Evolutionary conservation across 148 eudicot species (phyloP), one percentile per base, ranked within the genome.

Genomic region (Polygonum maritimum): DNA sequence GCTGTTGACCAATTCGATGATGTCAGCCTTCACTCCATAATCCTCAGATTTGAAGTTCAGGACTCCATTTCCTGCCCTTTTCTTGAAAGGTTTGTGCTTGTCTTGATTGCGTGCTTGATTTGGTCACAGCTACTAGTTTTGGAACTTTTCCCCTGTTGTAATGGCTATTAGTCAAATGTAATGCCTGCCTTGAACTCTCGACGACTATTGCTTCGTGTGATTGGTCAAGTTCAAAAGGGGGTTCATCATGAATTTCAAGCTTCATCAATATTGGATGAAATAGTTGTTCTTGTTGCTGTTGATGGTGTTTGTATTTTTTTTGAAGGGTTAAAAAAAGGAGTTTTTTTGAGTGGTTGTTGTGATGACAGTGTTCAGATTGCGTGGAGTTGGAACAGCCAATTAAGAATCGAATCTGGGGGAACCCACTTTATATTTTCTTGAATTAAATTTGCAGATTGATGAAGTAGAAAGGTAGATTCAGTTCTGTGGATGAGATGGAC

Each of bases 401-500:
- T 26, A 51, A 51, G n/a, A 15, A 0, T 15, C 16, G n/a, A 7
- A 51, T 51, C 2, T 16, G 4, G 5, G 9, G n/a, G 18, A 51
- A 13, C 3, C 16, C n/a, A 51, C 2, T 51, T 51, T 51, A 3
- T 2, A 15, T 51, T 51, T 51, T 51, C 55, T 21, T 26, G 31
- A 57, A 1, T 0, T 57, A 18, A 57, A 57, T 57, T 57, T 49
- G 77, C 63, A 57, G 63, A 57, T 57, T 49, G 54, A 49, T 49
- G 54, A 11, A 15, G 14, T 15, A 12, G 4, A 12, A 49, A 49
- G 15, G 54, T 16, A 49, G 54, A 75, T 60, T 39, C 22, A 57
- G 10, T 57, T 57, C 57, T 58, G 7, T 48, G 21, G 74, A 55
- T 31, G 14, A 35, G 41, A 83, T 83, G 90, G 90, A 85, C 60